phyloP scores from a whole-genome alignment of 2,329 filamentous ascomycete species.

The Malbranchea zuffiana region DNA sequence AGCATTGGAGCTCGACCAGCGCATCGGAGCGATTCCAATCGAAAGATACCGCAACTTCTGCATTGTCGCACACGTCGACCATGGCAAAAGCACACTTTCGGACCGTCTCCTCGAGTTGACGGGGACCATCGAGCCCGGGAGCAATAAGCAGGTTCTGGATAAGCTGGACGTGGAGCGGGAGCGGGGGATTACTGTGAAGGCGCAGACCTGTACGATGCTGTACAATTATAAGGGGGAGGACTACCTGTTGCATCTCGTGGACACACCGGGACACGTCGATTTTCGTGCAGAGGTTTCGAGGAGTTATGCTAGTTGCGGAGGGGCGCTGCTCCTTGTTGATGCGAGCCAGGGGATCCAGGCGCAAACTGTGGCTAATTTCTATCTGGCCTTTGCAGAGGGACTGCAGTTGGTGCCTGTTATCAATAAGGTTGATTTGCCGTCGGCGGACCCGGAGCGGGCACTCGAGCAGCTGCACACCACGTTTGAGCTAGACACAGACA shows the following conservation, averaged over 20 bases:
- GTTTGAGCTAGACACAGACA: conserved; percentile 75
- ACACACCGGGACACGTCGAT: conserved; percentile 95
- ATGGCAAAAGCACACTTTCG: conserved; percentile 93
- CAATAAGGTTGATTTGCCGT: conserved; percentile 91
- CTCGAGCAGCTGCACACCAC: conserved; percentile 74
- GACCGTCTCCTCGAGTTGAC: conserved; percentile 89
- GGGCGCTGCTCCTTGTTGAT: conserved; percentile 84
- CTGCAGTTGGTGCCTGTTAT: conserved; percentile 79
- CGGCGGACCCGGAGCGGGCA: conserved; percentile 76
- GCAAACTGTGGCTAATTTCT: conserved; percentile 97
- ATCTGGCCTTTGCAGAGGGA: conserved; percentile 87
- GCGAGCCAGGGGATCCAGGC: conserved; percentile 94
- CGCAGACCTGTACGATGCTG: conserved; percentile 96
- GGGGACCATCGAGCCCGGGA: conserved; percentile 75
- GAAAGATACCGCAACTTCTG: conserved; percentile 76
- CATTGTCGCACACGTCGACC: conserved; percentile 96
- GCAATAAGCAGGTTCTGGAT: conserved; percentile 91
- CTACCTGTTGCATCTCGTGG: conserved; percentile 88
- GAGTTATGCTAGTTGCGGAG: conserved; percentile 92
- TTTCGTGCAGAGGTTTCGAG: conserved; percentile 93
- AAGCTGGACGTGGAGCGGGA: conserved; percentile 95
- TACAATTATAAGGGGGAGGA: conserved; percentile 78
- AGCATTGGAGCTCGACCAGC: conserved; percentile 46
- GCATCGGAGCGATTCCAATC: conserved; percentile 42
- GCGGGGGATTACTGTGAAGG: conserved; percentile 95